phyloP scores from a whole-genome alignment of 148 eudicot species.

The Vaccinium vitisidaea region DNA sequence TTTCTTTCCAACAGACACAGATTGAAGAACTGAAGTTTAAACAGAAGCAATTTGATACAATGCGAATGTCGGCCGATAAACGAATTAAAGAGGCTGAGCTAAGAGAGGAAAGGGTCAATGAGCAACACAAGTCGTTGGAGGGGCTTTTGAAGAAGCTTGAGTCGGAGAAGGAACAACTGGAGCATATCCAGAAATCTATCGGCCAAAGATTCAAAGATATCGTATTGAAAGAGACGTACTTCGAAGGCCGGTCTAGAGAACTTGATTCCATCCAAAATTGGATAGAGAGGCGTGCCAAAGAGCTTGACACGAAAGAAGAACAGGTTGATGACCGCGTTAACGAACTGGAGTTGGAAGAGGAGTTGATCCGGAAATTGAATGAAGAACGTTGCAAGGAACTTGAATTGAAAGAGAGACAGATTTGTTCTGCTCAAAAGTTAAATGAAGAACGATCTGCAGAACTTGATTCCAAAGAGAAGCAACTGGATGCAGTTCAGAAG shows the following conservation, averaged over 20 bases:
- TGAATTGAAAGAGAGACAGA: slow-evolving; percentile 25
- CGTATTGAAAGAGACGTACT: slow-evolving; percentile 22
- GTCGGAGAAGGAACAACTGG: slow-evolving; percentile 28
- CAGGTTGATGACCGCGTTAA: slow-evolving; percentile 16
- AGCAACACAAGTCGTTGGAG: slow-evolving; percentile 18
- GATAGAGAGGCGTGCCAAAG: slow-evolving; percentile 21
- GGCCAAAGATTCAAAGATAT: slow-evolving; percentile 29
- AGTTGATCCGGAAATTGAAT: slow-evolving; percentile 10
- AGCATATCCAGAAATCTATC: slow-evolving; percentile 17
- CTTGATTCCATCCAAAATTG: slow-evolving; percentile 3
- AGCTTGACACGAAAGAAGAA: slow-evolving; percentile 19
- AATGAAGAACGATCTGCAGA: slow-evolving; percentile 12
- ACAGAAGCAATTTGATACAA: slow-evolving; percentile 13
- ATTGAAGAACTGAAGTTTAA: slow-evolving; percentile 9
- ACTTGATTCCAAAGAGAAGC: slow-evolving; percentile 30
- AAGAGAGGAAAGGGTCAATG: slow-evolving; percentile 30
- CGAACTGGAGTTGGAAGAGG: slow-evolving; percentile 16
- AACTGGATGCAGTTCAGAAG: slow-evolving; percentile 22
- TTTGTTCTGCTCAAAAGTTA: slow-evolving; percentile 11
- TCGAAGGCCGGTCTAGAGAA: slow-evolving; percentile 15
- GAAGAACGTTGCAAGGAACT: slow-evolving; percentile 28
- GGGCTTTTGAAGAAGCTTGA: slow-evolving; percentile 25
- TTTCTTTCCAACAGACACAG: neutral
- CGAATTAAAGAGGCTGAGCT: slow-evolving; percentile 24
- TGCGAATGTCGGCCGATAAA: slow-evolving; percentile 14